A percentile compares a stretch with the other conserved stretches of the same genome.
Conservation (phyloP, 2,329 filamentous ascomycete genomes). For the Beauveria medogensis region DNA sequence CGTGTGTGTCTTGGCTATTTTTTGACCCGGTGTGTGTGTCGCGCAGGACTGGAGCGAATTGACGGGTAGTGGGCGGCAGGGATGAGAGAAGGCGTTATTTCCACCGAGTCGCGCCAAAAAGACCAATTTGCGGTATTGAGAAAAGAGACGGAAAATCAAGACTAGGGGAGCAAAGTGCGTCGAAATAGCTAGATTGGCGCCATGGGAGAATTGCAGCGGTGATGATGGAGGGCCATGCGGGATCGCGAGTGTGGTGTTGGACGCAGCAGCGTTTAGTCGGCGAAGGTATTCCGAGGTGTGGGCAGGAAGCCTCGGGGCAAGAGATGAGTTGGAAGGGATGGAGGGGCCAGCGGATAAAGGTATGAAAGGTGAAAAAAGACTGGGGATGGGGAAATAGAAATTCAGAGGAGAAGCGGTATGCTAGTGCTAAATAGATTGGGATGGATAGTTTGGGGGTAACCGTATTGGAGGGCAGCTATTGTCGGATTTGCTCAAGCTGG, state of each 20-base stretch:
- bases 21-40: not conserved
- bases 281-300: conserved; percentile 1
- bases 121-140: not conserved
- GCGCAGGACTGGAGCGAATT: not conserved
- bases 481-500: not conserved
- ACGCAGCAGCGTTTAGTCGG: not conserved
- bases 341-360: not conserved
- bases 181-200: not conserved
- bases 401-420: not conserved
- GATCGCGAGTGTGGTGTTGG: not conserved
- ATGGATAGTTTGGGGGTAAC: not conserved
- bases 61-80: not conserved
- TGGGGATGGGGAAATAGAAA: conserved; percentile 1
- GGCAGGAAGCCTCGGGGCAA: not conserved
- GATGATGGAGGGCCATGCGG: not conserved
- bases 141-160: not conserved
- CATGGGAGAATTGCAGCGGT: conserved; percentile 1
- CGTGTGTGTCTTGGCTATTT: conserved; percentile 1
- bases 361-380: not conserved
- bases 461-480: not conserved
- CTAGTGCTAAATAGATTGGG: not conserved
- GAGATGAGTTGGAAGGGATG: not conserved
- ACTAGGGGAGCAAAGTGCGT: not conserved
- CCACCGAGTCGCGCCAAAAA: not conserved
- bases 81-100: not conserved